These are phyloP conservation scores for Grammothele lineata DNA, from an alignment of 768 basidiomycete genomes.

Conservation along the genomic window DNA sequence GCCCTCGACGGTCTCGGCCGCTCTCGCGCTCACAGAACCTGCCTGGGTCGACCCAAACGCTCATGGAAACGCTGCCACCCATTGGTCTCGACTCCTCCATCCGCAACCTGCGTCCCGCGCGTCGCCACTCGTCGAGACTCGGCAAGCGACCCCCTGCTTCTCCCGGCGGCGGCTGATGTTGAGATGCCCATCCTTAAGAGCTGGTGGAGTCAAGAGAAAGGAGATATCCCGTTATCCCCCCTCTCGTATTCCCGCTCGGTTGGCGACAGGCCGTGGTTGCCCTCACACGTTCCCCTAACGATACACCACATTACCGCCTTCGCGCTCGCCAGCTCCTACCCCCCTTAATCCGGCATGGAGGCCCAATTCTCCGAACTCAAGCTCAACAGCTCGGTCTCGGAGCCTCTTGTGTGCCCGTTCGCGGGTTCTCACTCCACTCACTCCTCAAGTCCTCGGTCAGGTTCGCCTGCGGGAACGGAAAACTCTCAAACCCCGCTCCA, in stretches of 20 bases:
- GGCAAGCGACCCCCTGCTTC: no score
- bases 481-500: constrained; percentile 12
- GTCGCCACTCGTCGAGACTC: background rate
- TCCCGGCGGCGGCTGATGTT: constrained; percentile 1
- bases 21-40: constrained; percentile 12
- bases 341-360: constrained; percentile 7
- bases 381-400: constrained; percentile 5
- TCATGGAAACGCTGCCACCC: background rate
- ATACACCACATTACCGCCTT: no score
- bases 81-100: constrained; percentile 14
- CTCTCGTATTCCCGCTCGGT: no score
- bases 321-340: no score
- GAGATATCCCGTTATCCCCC: no score
- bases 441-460: constrained; percentile 1
- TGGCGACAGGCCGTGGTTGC: no score
- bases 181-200: no score
- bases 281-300: no score
- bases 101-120: background rate
- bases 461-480: constrained; percentile 12
- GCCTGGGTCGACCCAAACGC: constrained; percentile 14
- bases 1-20: constrained; percentile 14
- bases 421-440: constrained; percentile 3
- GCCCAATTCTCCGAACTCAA: constrained; percentile 2
- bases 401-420: constrained; percentile 17
- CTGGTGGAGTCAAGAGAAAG: no score